Evolutionary conservation across 2,329 filamentous ascomycete species (phyloP).

Genomic region (Phialophora macrospora): DNA sequence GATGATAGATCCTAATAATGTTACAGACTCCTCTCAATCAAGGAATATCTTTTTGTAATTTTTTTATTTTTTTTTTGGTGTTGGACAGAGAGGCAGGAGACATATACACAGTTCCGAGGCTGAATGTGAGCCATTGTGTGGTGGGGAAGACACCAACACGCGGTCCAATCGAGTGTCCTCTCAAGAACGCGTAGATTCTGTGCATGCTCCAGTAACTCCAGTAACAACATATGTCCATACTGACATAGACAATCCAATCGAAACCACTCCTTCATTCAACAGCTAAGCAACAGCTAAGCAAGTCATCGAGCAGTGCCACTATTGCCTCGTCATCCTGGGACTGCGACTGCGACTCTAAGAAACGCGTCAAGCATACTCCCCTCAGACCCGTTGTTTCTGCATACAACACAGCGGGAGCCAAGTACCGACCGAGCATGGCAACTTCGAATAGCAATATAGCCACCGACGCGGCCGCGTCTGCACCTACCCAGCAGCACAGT

Average conservation of each 20-base stretch:
- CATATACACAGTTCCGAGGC: neutral
- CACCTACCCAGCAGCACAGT: slow-evolving; percentile 14
- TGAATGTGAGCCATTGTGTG: neutral
- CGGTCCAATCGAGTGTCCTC: neutral
- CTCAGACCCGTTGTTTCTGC: neutral
- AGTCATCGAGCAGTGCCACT: neutral
- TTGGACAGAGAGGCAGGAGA: neutral
- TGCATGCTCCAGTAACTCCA: too few relatives aligned
- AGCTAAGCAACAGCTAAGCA: neutral
- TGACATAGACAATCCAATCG: neutral
- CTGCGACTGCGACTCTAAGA: neutral
- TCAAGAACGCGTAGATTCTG: neutral
- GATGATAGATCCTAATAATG: neutral
- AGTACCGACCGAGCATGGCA: slow-evolving; percentile 3
- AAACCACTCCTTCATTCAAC: neutral
- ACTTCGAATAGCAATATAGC: slow-evolving; percentile 8
- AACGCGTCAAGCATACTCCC: neutral
- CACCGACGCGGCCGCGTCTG: slow-evolving; percentile 36
- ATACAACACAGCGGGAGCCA: neutral
- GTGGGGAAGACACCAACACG: neutral
- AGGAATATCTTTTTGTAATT: neutral
- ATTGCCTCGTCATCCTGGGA: neutral
- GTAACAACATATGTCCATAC: neutral
- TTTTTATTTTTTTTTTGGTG: neutral
- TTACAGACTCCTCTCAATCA: slow-evolving; percentile 30